Conservation (phyloP, 352 stramenopile genomes). For the Phytophthora foliorum region DNA sequence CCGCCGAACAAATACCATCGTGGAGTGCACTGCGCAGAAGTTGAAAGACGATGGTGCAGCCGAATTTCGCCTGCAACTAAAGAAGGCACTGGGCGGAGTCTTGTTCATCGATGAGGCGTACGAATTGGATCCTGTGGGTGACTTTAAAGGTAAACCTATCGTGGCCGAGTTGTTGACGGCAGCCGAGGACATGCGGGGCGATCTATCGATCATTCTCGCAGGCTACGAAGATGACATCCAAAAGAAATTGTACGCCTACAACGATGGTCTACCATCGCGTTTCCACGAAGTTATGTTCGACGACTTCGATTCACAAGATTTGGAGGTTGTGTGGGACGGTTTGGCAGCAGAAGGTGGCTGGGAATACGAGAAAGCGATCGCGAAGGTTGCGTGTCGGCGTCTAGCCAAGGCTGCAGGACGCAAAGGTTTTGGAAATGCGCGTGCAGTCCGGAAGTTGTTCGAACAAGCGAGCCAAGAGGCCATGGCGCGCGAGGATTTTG, state of each 20-base stretch:
- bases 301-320: conserved; percentile 91
- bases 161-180: conserved; percentile 90
- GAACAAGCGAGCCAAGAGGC: conserved; percentile 67
- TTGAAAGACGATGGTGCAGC: conserved; percentile 76
- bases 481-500: conserved; percentile 80
- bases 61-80: conserved; percentile 84
- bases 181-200: conserved; percentile 86
- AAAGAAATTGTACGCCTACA: conserved; percentile 93
- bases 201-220: conserved; percentile 92
- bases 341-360: conserved; percentile 58
- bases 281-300: conserved; percentile 92
- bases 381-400: conserved; percentile 70
- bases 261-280: conserved; percentile 87
- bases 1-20: conserved; percentile 48
- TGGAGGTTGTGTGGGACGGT: conserved; percentile 80
- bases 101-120: conserved; percentile 96
- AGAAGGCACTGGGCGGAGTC: conserved; percentile 77
- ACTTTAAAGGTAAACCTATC: conserved; percentile 87
- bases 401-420: conserved; percentile 65
- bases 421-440: conserved; percentile 92
- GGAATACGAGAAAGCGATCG: conserved; percentile 57
- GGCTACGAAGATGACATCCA: conserved; percentile 95
- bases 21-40: conserved; percentile 68
- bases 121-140: conserved; percentile 82
- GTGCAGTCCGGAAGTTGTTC: conserved; percentile 80